Evolutionary conservation across 1,139 yeast species (phyloP), one percentile per base, ranked within the genome.

Genomic region (Hanseniaspora uvarum): DNA sequence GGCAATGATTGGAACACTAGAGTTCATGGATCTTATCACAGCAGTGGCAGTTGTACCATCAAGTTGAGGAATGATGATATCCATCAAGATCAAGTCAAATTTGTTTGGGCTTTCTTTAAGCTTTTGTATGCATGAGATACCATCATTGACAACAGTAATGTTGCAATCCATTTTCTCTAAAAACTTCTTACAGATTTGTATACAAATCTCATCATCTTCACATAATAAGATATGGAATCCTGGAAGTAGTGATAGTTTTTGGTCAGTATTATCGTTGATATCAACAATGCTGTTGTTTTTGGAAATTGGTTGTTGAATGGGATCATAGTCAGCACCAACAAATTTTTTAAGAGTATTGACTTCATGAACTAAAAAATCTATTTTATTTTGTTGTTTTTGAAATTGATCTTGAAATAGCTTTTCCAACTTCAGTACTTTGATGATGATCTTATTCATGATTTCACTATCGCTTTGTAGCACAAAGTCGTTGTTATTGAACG

Each of bases 1-100:
- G 45, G 95, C 95, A 59, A 88, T 84, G 58, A 89, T 86, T 5
- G 96, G 96, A 0, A 95, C 86, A 56, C 76, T 77, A 24, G 81
- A 80, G 65, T 87, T 95, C 65, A 86, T 86, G 19, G 84, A 80
- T 59, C 96, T 74, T 56, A 89, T 87, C 44, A 87, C 81, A 51
- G 87, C 81, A 2, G 96, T 83, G 1, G 96, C 95, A 1, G 94
- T 83, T 7, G 95, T 94, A 47, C 97, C 97, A 66, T 89, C 96
- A 55, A 89, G 71, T 65, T 86, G 86, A 2, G 96, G 96, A 92
- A 89, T 85, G 24, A 89, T 94, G 53, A 86, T 86, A 68, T 88
- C 96, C 95, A 89, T 87, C 53, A 89, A 70, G 1, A 89, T 94
- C 56, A 88, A 71, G 66, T 88, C 95, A 64, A 83, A 88, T 61